Base-by-base conservation (phyloP, 495 filamentous ascomycete species). In the Penicillium parvum region DNA sequence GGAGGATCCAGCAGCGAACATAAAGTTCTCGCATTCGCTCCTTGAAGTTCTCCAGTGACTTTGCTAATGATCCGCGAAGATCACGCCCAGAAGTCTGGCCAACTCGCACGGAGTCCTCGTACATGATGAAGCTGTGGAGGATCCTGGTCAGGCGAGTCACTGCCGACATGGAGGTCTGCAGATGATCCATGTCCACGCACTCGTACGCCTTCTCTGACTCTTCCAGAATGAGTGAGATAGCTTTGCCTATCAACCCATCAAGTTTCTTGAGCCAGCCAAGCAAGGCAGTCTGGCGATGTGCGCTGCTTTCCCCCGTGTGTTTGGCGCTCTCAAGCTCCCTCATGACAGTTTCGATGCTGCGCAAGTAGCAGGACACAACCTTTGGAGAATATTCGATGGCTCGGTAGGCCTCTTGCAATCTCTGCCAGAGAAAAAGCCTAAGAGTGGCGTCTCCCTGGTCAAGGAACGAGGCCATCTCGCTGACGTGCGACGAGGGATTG, bases 11-110 rank as follows among this genome's bases (percentile, higher is more conserved):
- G 19, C 81, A 81, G 29, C 86, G 81, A 5, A 97, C 82, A 49
- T 96, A 85, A 77, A 95, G 86, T 44, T 96, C 90, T 25, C 88
- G 79, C 28, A 95, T 76, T 57, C 83, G 89, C 17, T 77, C 79
- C 34, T 82, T 74, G 46, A 88, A 83, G 9, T 66, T 69, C 37
- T 76, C 71, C 1, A 72, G 58, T 14, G 63, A 73, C 45, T 63
- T 71, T 5, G 68, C 69, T 10, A 74, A 53, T 22, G 56, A 58
- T 40, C 55, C 68, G 22, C 66, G 73, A 37, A 72, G 50, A 43
- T 63, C 61, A 23, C 64, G 58, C 5, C 59, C 57, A 9, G 60
- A 66, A 3, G 68, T 75, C 63, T 86, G 84, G 3, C 83, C 88
- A 40, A 90, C 80, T 45, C 82, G 78, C 9, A 90, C 67, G 15